A percentile compares a stretch with the other conserved stretches of the same genome.
These are phyloP conservation scores for Domatiomyces globalis DNA, from an alignment of 2,329 filamentous ascomycete genomes.

Conservation along the genomic window DNA sequence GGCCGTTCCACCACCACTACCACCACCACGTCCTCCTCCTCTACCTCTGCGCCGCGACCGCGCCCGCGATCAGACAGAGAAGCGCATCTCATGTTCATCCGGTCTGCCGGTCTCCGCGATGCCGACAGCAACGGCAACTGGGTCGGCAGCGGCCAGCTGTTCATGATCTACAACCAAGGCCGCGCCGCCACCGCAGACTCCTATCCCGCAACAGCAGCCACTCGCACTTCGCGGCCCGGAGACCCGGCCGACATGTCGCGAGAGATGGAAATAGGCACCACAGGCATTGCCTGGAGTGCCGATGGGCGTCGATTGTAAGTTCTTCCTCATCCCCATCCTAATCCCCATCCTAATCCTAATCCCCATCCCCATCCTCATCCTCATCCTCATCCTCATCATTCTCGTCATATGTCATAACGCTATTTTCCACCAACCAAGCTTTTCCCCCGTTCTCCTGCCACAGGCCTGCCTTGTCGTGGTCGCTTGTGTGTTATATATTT, in stretches of 20 bases:
- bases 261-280: conserved; percentile 29
- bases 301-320: conserved; percentile 35
- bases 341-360: too few species aligned
- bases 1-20: neutral
- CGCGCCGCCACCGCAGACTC: neutral
- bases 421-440: too few species aligned
- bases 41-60: neutral
- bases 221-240: neutral
- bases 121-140: conserved; percentile 19
- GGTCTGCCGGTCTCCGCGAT: conserved; percentile 4
- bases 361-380: too few species aligned
- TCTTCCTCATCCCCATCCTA: neutral
- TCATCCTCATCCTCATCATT: too few species aligned
- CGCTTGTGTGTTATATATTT: neutral
- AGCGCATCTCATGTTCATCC: conserved; percentile 5
- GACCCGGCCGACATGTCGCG: conserved; percentile 22
- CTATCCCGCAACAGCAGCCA: too few species aligned
- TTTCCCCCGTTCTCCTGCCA: too few species aligned
- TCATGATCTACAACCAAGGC: conserved; percentile 6
- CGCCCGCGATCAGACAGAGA: neutral
- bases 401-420: too few species aligned
- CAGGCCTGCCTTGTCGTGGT: too few species aligned
- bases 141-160: conserved; percentile 16
- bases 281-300: conserved; percentile 34
- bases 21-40: neutral